A percentile compares a stretch with the other conserved stretches of the same genome.
These are phyloP conservation scores for Cryptococcus wingfieldii DNA, from an alignment of 1,284 basidiomycete genomes.

Conservation along the genomic window DNA sequence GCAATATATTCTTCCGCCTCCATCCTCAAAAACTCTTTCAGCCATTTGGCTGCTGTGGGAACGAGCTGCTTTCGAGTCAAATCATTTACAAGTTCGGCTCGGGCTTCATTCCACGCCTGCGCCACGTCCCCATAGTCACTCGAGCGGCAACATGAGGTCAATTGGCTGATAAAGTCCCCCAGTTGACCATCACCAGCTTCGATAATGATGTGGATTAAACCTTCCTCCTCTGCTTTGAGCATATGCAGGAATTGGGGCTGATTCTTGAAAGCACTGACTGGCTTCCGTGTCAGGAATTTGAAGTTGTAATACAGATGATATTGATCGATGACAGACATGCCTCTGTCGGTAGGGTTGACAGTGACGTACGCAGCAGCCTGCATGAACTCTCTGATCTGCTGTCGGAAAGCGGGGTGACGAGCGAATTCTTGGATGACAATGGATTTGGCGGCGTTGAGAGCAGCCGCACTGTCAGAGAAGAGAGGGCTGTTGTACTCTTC, in stretches of 20 bases:
- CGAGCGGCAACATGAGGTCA: constrained; percentile 79
- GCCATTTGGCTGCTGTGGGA: constrained; percentile 79
- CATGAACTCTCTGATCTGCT: constrained; percentile 73
- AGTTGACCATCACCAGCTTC: constrained; percentile 62
- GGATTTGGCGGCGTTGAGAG: constrained; percentile 58
- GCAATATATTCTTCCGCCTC: constrained; percentile 84
- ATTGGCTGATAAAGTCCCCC: constrained; percentile 58
- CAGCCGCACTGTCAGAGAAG: constrained; percentile 8
- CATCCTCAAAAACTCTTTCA: constrained; percentile 81
- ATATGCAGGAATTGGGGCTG: constrained; percentile 83
- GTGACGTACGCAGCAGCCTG: constrained; percentile 72
- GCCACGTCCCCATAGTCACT: constrained; percentile 81
- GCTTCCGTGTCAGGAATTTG: constrained; percentile 89
- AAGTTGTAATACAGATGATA: constrained; percentile 86
- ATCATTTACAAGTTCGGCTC: constrained; percentile 71
- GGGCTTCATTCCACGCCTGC: constrained; percentile 87
- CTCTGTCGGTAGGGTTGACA: constrained; percentile 84
- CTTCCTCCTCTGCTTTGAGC: constrained; percentile 82
- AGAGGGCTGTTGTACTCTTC: constrained; percentile 28
- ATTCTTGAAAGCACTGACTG: constrained; percentile 65
- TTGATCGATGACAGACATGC: constrained; percentile 84
- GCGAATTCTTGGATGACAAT: constrained; percentile 87
- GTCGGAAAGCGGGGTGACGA: constrained; percentile 83
- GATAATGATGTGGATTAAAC: constrained; percentile 74
- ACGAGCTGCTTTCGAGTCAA: constrained; percentile 69